Percentiles rank a stretch among this genome's conserved stretches.
These are phyloP conservation scores for Pinus albicaulis DNA, from an alignment of 75 land plant genomes.

Conservation along the genomic window DNA sequence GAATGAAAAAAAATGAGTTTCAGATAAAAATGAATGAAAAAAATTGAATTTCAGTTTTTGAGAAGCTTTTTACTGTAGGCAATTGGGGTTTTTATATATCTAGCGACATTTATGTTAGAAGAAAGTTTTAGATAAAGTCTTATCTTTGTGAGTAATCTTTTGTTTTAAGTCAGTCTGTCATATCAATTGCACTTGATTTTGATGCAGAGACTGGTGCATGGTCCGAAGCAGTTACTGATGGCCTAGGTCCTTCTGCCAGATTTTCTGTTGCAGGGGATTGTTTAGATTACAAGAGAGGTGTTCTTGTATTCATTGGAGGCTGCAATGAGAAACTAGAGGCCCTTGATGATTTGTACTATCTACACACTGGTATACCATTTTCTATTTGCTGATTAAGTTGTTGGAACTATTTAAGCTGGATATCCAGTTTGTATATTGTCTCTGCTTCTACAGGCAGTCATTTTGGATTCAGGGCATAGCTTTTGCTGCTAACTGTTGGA, in stretches of 20 bases:
- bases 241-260: slow-evolving; percentile 39
- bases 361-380: slow-evolving; percentile 35
- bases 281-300: slow-evolving; percentile 32
- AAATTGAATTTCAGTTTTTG: too few species aligned
- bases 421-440: neutral
- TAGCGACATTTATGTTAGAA: too few species aligned
- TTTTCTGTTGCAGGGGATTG: slow-evolving; percentile 51
- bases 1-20: too few species aligned
- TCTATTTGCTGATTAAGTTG: neutral
- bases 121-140: too few species aligned
- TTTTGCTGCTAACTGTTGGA: neutral
- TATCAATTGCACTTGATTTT: neutral
- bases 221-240: slow-evolving; percentile 20
- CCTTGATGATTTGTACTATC: slow-evolving; percentile 46
- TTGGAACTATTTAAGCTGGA: neutral
- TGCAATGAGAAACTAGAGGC: slow-evolving; percentile 52
- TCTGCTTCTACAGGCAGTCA: slow-evolving; percentile 3
- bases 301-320: slow-evolving; percentile 48
- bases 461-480: neutral
- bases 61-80: too few species aligned
- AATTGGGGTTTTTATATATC: too few species aligned
- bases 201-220: slow-evolving; percentile 39
- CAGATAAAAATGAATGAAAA: too few species aligned
- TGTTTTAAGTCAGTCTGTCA: too few species aligned
- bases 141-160: too few species aligned